Evolutionary conservation across 2,329 filamentous ascomycete genomes (phyloP).

Genomic region (Fusarium tjaetaba): DNA sequence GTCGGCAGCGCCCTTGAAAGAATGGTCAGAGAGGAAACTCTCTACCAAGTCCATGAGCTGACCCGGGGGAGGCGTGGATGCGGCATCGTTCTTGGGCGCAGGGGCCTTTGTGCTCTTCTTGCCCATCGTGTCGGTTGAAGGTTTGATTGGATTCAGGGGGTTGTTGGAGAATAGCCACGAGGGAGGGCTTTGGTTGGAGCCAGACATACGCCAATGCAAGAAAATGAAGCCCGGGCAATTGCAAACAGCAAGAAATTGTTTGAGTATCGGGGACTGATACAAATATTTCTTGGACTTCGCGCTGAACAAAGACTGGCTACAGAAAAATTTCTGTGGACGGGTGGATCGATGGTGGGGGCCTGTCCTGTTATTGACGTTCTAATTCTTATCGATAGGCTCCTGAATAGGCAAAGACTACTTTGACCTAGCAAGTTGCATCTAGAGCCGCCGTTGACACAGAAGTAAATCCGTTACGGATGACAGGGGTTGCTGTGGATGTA

Average conservation of each 20-base stretch:
- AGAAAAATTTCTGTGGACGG: conserved; percentile 43
- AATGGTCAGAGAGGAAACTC: conserved; percentile 71
- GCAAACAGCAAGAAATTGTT: conserved; percentile 9
- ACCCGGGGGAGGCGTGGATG: conserved; percentile 56
- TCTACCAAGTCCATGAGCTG: conserved; percentile 75
- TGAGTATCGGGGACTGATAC: background rate
- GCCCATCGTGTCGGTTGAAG: conserved; percentile 46
- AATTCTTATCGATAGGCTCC: conserved; percentile 28
- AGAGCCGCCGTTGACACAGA: background rate
- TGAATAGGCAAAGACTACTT: background rate
- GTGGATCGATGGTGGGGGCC: conserved; percentile 27
- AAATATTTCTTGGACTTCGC: conserved; percentile 26
- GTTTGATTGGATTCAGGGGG: conserved; percentile 36
- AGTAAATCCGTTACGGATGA: background rate
- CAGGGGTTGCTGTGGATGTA: too few species aligned
- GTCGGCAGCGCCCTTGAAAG: conserved; percentile 69
- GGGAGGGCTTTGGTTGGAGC: conserved; percentile 47
- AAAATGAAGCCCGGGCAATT: background rate
- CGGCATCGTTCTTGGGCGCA: conserved; percentile 31
- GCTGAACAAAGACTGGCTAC: conserved; percentile 21
- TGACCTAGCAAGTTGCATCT: background rate
- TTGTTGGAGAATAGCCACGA: conserved; percentile 58
- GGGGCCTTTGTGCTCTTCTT: conserved; percentile 43
- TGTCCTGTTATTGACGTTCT: conserved; percentile 27
- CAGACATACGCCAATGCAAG: conserved; percentile 47